Percentiles rank a stretch among this genome's conserved stretches.
Evolutionary conservation across 306 rosid genomes (phyloP).

Genomic region (Ochetophila trinervis): DNA sequence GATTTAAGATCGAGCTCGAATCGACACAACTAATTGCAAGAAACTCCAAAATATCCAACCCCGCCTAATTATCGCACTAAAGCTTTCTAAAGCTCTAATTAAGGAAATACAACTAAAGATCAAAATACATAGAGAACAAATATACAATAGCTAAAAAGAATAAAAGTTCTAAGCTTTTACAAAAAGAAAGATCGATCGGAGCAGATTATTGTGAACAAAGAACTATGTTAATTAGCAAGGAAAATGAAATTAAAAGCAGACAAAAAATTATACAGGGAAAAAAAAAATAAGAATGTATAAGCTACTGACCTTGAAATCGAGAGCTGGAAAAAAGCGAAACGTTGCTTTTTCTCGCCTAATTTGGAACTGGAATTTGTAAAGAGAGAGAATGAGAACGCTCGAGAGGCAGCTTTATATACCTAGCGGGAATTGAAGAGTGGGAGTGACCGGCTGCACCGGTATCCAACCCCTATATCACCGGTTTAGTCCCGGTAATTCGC

Average conservation of each 20-base stretch:
- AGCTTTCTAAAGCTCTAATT: slow-evolving; percentile 13
- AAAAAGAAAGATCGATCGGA: slow-evolving; percentile 45
- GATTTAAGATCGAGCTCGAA: slow-evolving; percentile 22
- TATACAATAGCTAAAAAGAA: background rate
- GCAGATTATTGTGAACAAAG: slow-evolving; percentile 7
- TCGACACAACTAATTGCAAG: slow-evolving; percentile 16
- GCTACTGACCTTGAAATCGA: slow-evolving; percentile 52
- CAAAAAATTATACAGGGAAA: background rate
- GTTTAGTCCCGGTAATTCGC: slow-evolving; percentile 17
- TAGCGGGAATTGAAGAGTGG: slow-evolving; percentile 40
- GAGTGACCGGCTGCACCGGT: slow-evolving; percentile 42
- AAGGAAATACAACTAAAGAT: slow-evolving; percentile 20
- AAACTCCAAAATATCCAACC: slow-evolving; percentile 1
- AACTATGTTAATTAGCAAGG: slow-evolving; percentile 1
- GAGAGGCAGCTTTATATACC: slow-evolving; percentile 26
- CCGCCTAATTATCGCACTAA: slow-evolving; percentile 13
- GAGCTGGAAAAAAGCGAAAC: slow-evolving; percentile 25
- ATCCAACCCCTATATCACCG: slow-evolving; percentile 26
- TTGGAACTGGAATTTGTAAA: slow-evolving; percentile 13
- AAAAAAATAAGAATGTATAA: slow-evolving; percentile 24
- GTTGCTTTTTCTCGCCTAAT: slow-evolving; percentile 15
- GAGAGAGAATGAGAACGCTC: background rate
- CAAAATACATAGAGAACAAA: background rate
- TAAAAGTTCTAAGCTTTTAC: slow-evolving; percentile 13
- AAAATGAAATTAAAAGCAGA: background rate